Base-by-base conservation (phyloP, 2,329 filamentous ascomycete species). In the Aureobasidium lini region DNA sequence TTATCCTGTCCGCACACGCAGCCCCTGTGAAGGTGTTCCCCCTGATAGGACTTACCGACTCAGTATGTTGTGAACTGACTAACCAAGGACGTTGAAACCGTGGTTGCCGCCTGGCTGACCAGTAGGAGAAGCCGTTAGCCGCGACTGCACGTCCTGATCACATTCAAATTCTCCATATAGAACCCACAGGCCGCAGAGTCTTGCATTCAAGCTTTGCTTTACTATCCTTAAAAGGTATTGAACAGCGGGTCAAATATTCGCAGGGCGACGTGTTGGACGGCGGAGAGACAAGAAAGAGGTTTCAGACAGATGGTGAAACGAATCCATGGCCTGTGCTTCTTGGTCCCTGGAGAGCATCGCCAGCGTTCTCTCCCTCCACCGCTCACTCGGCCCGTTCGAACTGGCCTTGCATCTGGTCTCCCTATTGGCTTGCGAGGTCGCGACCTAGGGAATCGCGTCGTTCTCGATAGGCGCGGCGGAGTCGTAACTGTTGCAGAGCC, bases 41-140 rank as follows among this genome's bases (percentile, higher is more conserved):
- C 54, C 43, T 57, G 32, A 48, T 44, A 44, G 42, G 46, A 47
- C 54, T n/a, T 40, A 48, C 54, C 54, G 54, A 57, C 43, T 39
- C 54, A 48, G 43, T 29, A 39, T 47, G 50, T 36, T 56, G 50
- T 56, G 50, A 39, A 56, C 13, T 40, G 46, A 43, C 44, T 32
- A 7, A 7, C 29, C 18, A 40, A 23, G 23, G 40, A 40, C 54
- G 42, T 46, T 43, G 54, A 57, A 57, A 57, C 54, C 18, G 53
- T 57, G 53, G 42, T 46, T 57, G 53, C 53, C 40, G 42, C 43
- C 54, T 57, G 34, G 42, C 43, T 43, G 54, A 32, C 54, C 54
- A 57, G 54, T 57, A 48, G 32, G 54, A 43, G 23, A 37, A 29
- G 43, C 43, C 54, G 43, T 57, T 57, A 48, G 43, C 42, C 54